phyloP scores from a whole-genome alignment of 2,329 filamentous ascomycete genomes.

The Catunica adiposa region DNA sequence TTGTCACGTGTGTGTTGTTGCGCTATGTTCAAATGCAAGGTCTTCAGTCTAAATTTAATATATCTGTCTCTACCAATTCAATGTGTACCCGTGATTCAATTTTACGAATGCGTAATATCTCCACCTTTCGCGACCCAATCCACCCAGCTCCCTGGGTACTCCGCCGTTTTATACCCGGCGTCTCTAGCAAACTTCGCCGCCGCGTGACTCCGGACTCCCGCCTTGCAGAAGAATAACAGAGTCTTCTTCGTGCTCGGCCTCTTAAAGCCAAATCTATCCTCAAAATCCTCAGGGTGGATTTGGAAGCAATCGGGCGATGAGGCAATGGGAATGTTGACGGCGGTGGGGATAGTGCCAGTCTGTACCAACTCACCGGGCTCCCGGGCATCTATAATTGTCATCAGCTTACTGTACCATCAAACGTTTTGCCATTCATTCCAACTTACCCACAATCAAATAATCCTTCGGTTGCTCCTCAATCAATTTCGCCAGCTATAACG shows the following conservation, averaged over 20 bases:
- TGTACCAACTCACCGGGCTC: constrained; percentile 49
- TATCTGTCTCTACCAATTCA: background rate
- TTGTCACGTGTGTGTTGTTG: too few species aligned
- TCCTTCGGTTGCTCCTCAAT: constrained; percentile 9
- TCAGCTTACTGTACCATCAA: background rate
- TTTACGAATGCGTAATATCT: constrained; percentile 15
- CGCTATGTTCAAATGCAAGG: too few species aligned
- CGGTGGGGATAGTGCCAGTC: constrained; percentile 59
- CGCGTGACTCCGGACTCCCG: constrained; percentile 64
- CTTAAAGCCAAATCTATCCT: constrained; percentile 62
- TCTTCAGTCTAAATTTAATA: background rate
- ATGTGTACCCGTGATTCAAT: background rate
- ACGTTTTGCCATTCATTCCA: too few species aligned
- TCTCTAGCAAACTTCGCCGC: constrained; percentile 62
- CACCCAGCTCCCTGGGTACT: constrained; percentile 61
- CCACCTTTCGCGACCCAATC: constrained; percentile 71
- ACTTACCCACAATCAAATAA: constrained; percentile 13
- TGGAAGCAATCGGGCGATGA: constrained; percentile 66
- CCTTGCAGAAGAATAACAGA: constrained; percentile 83
- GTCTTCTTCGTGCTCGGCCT: constrained; percentile 42
- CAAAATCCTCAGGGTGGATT: constrained; percentile 60
- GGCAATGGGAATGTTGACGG: constrained; percentile 67
- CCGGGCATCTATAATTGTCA: constrained; percentile 42
- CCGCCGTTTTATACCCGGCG: constrained; percentile 60
- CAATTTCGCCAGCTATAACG: constrained; percentile 7